These are phyloP conservation scores for Apocynum venetum DNA, from an alignment of 257 asterid genomes.

Conservation along the genomic window DNA sequence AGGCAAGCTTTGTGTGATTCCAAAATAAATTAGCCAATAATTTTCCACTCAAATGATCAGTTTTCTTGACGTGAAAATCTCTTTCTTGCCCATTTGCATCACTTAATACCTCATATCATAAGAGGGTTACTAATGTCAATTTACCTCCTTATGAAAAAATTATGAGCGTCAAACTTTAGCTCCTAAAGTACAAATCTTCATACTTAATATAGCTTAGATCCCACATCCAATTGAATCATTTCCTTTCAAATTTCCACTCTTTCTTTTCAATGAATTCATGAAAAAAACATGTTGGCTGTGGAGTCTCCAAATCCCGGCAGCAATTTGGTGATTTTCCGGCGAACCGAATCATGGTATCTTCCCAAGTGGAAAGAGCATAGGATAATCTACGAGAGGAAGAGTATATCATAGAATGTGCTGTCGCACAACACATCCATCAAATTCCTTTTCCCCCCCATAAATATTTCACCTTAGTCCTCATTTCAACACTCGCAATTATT, in stretches of 20 bases:
- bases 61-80: conserved; percentile 7
- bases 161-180: not conserved
- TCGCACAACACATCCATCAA: conserved; percentile 32
- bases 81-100: conserved; percentile 21
- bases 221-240: conserved; percentile 15
- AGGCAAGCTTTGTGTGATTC: conserved; percentile 31
- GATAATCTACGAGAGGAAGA: conserved; percentile 34
- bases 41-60: conserved; percentile 18
- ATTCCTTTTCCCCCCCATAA: conserved; percentile 52
- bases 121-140: conserved; percentile 16
- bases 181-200: not conserved
- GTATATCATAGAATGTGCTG: conserved; percentile 71
- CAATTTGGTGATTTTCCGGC: conserved; percentile 30
- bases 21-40: conserved; percentile 35
- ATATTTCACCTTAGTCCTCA: conserved; percentile 35
- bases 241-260: conserved; percentile 14
- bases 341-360: conserved; percentile 28
- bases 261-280: conserved; percentile 2
- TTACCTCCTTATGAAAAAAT: not conserved
- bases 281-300: conserved; percentile 17
- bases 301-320: conserved; percentile 13
- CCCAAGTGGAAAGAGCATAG: conserved; percentile 66
- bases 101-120: conserved; percentile 13
- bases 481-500: conserved; percentile 24
- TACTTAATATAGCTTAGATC: conserved; percentile 13